Base-by-base conservation (phyloP, 176 grass and related monocot species). In the Raddia distichophylla region DNA sequence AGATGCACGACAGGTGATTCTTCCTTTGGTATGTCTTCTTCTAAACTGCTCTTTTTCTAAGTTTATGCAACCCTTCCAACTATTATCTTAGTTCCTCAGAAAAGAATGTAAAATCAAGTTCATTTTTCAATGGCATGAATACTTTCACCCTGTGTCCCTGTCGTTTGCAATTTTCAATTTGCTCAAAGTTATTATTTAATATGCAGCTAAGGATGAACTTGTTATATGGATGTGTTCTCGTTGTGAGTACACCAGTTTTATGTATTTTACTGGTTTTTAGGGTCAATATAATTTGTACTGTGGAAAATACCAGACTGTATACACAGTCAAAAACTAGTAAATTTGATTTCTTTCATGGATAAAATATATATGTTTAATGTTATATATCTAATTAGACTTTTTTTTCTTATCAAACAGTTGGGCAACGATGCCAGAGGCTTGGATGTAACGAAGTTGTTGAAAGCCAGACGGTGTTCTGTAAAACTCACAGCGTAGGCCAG, bases 1-100 rank as follows among this genome's bases (percentile, higher is more conserved):
- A 67, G 73, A 60, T 61, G 13, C 49, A 88, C 79, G 67, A 50
- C 60, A 33, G 80, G 61, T 73, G 68, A 66, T 88, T 79, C 86
- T 67, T 40, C 20, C 56, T 20, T 12, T 74, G 86, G 86, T 88
- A 88, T 51, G 81, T 79, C 64, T 60, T 61, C 59, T 64, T 64
- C 8, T 50, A 6, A 50, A 61, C 42, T n/a, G 12, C 19, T 61
- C 9, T 60, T 37, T 46, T 46, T 44, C 53, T 71, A 71, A 71
- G 16, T 58, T 10, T 60, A 62, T 63, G 57, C 40, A 16, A 10
- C 63, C 14, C 15, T 69, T 13, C 32, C 22, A 51, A 73, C 17
- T 55, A 73, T 63, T 4, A 63, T 66, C 45, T 78, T 63, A 18
- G 12, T 14, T 63, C 7, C 12, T 60, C 3, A 60, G 47, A 37